phyloP scores from a whole-genome alignment of 2,329 filamentous ascomycete species.

The Aspergillus carbonarius region DNA sequence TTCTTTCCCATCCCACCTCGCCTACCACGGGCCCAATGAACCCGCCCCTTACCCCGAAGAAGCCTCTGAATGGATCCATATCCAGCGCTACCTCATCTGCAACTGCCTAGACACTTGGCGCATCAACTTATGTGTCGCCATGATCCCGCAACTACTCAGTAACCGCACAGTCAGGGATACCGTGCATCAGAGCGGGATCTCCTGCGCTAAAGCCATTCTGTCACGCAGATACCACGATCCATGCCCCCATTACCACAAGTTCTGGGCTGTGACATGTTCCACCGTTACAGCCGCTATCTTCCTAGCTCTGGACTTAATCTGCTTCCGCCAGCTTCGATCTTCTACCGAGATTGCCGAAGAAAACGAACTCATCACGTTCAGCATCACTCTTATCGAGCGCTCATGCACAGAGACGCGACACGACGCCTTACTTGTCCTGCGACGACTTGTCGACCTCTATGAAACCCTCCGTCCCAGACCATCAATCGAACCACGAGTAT shows the following conservation, averaged over 20 bases:
- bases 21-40: background rate
- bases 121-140: background rate
- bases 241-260: background rate
- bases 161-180: accelerated
- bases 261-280: background rate
- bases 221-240: background rate
- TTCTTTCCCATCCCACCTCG: background rate
- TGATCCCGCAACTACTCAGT: background rate
- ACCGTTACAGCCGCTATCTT: background rate
- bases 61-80: background rate
- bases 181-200: background rate
- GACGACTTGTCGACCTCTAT: background rate
- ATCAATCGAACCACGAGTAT: background rate
- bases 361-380: background rate
- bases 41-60: background rate
- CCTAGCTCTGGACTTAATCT: background rate
- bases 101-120: conserved; percentile 1
- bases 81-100: background rate
- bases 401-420: conserved; percentile 1
- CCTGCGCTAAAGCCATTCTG: background rate
- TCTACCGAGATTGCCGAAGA: background rate
- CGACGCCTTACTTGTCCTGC: background rate
- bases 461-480: background rate
- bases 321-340: background rate
- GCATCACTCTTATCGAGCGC: background rate